Evolutionary conservation across 495 filamentous ascomycete species (phyloP), one percentile per base, ranked within the genome.

Genomic region (Corynascus novoguineensis): DNA sequence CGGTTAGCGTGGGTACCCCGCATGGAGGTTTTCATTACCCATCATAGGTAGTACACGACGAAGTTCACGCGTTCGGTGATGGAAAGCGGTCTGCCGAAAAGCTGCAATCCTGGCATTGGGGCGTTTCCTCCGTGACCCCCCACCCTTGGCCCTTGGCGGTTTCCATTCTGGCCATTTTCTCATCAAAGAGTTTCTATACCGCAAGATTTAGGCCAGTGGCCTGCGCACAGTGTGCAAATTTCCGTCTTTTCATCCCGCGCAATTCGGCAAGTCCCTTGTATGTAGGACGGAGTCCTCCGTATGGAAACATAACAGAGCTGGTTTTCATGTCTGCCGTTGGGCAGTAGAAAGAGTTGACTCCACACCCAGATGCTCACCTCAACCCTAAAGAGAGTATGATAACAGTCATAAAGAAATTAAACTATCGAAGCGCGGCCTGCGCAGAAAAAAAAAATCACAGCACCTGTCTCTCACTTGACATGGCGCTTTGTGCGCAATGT

Each of bases 71-170:
- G n/a, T n/a, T n/a, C n/a, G n/a, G n/a, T 41, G 38, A 10, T 38
- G 17, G 37, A 44, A 44, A 21, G 40, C 40, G 40, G 40, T 44
- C 24, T 46, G 12, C 44, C 17, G 24, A 8, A 17, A 28, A 12
- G 14, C n/a, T 12, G 24, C 21, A 46, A 41, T 6, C 11, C 7
- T 3, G 46, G n/a, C 28, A 17, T n/a, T n/a, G n/a, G n/a, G n/a
- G n/a, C n/a, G n/a, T 6, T 27, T 49, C 46, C 40, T 52, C 17
- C 45, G 45, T 31, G 52, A 45, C 55, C 55, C 55, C 55, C 55
- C n/a, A 58, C 55, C 24, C 27, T 42, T 15, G 28, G 24, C 35
- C 55, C 42, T 44, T 58, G 22, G 9, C 31, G 21, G 24, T 41
- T 44, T 35, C 45, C 11, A 12, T 48, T 53, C 46, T 5, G 57